A percentile compares a stretch with the other conserved stretches of the same genome.
phyloP scores from a whole-genome alignment of 1,284 basidiomycete genomes.

The Malassezia nana region DNA sequence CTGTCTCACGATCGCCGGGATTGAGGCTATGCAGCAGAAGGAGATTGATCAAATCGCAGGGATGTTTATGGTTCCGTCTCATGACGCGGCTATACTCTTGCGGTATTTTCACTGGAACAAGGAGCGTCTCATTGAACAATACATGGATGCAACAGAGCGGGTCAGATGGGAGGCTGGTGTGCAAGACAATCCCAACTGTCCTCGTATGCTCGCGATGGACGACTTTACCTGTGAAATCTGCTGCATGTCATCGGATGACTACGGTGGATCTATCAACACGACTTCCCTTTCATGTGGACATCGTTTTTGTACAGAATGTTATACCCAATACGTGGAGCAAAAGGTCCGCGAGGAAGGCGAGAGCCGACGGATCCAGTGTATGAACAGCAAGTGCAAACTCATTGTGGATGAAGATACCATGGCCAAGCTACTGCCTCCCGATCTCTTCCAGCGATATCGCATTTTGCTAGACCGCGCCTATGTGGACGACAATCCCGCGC shows the following conservation, averaged over 20 bases:
- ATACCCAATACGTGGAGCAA: slow-evolving; percentile 68
- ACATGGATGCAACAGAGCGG: slow-evolving; percentile 42
- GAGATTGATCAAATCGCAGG: slow-evolving; percentile 42
- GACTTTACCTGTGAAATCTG: slow-evolving; percentile 45
- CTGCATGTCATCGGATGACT: slow-evolving; percentile 34
- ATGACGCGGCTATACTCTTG: slow-evolving; percentile 64
- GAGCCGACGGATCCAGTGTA: slow-evolving; percentile 70
- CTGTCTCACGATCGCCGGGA: slow-evolving; percentile 24
- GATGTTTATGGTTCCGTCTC: slow-evolving; percentile 48
- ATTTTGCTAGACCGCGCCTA: slow-evolving; percentile 80
- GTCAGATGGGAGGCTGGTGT: slow-evolving; percentile 42
- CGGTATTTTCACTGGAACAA: slow-evolving; percentile 88
- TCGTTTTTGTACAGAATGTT: slow-evolving; percentile 58
- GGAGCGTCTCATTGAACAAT: slow-evolving; percentile 61
- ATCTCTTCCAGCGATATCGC: slow-evolving; percentile 55
- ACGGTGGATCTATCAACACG: slow-evolving; percentile 30
- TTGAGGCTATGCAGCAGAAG: slow-evolving; percentile 33
- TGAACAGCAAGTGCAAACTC: slow-evolving; percentile 77
- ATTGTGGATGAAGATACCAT: slow-evolving; percentile 54
- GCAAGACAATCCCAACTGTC: slow-evolving; percentile 26
- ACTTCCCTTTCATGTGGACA: slow-evolving; percentile 42
- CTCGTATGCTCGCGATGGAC: slow-evolving; percentile 6
- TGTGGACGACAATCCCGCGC: slow-evolving; percentile 69
- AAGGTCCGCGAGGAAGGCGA: slow-evolving; percentile 88
- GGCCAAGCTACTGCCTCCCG: slow-evolving; percentile 42